phyloP scores from a whole-genome alignment of 225 moss, liverwort and hornwort species.

The Lunularia cruciata region DNA sequence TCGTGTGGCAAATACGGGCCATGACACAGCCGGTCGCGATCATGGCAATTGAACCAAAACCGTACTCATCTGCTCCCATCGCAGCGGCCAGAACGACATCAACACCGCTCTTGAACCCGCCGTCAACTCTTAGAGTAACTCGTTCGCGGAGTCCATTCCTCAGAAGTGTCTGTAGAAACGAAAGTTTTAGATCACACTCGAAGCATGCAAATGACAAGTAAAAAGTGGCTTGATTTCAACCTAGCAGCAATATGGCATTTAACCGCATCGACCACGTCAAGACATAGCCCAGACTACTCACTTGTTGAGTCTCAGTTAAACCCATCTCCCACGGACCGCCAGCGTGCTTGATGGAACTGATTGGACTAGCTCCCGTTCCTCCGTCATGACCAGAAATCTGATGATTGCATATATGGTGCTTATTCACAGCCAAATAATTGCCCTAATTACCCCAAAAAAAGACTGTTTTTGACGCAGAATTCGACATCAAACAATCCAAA shows the following conservation, averaged over 20 bases:
- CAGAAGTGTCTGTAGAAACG: constrained; percentile 55
- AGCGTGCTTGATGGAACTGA: constrained; percentile 99
- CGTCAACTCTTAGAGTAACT: constrained; percentile 86
- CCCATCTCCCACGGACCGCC: constrained; percentile 99
- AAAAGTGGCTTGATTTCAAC: too few species aligned
- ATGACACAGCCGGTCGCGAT: constrained; percentile 97
- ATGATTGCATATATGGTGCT: too few species aligned
- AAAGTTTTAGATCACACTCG: neutral
- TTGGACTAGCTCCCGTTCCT: constrained; percentile 98
- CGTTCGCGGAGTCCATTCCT: constrained; percentile 88
- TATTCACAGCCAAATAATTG: too few species aligned
- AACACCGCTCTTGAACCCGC: constrained; percentile 97
- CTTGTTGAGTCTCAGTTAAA: constrained; percentile 94
- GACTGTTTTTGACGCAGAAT: too few species aligned
- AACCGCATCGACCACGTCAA: neutral
- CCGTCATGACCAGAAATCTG: constrained; percentile 98
- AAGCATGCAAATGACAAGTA: neutral
- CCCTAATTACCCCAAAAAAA: too few species aligned
- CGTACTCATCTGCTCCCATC: constrained; percentile 94
- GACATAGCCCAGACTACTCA: constrained; percentile 14
- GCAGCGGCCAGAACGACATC: constrained; percentile 92
- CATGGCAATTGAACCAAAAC: constrained; percentile 99
- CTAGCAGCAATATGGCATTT: too few species aligned
- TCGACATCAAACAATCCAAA: too few species aligned
- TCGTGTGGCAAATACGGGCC: constrained; percentile 99